A percentile compares a stretch with the other conserved stretches of the same genome.
Conservation (phyloP, 768 basidiomycete genomes). For the Boletus sensibilis region DNA sequence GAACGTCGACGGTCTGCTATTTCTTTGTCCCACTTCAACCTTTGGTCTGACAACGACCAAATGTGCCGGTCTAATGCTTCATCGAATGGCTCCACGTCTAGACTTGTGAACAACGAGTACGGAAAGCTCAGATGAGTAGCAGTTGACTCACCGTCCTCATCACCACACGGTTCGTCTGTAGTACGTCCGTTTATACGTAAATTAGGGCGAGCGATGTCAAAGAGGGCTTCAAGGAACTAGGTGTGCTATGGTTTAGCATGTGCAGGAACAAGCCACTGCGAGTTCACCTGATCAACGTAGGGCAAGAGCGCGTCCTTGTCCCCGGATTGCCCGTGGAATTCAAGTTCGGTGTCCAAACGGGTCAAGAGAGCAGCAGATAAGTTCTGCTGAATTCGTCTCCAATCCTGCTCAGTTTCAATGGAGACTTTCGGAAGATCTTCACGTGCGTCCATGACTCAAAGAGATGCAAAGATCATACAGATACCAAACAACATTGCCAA, state of each 20-base stretch:
- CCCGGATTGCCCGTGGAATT: conserved; percentile 35
- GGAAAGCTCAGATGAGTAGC: not conserved
- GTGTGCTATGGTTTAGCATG: not conserved
- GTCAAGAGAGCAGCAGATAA: conserved; percentile 46
- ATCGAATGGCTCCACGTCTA: conserved; percentile 79
- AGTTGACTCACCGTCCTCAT: conserved; percentile 48
- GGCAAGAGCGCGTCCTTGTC: conserved; percentile 50
- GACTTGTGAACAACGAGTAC: not conserved
- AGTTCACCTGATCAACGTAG: conserved; percentile 50
- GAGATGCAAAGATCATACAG: not conserved
- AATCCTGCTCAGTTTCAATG: conserved; percentile 64
- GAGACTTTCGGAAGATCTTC: conserved; percentile 55
- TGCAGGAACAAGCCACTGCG: not conserved
- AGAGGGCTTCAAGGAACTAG: conserved; percentile 63
- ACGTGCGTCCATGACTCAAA: conserved; percentile 31
- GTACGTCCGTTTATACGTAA: conserved; percentile 79
- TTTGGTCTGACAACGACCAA: conserved; percentile 75
- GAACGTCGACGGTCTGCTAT: conserved; percentile 66
- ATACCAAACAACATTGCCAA: not conserved
- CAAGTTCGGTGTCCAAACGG: conserved; percentile 48
- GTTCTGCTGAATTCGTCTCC: conserved; percentile 58
- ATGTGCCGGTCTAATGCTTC: conserved; percentile 82
- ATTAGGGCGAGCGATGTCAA: conserved; percentile 65
- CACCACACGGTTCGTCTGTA: conserved; percentile 59
- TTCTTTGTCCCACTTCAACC: conserved; percentile 71